Percentiles rank a stretch among this genome's conserved stretches.
These are phyloP conservation scores for Suhomyces canberraensis DNA, from an alignment of 805 yeast species.

Conservation along the genomic window DNA sequence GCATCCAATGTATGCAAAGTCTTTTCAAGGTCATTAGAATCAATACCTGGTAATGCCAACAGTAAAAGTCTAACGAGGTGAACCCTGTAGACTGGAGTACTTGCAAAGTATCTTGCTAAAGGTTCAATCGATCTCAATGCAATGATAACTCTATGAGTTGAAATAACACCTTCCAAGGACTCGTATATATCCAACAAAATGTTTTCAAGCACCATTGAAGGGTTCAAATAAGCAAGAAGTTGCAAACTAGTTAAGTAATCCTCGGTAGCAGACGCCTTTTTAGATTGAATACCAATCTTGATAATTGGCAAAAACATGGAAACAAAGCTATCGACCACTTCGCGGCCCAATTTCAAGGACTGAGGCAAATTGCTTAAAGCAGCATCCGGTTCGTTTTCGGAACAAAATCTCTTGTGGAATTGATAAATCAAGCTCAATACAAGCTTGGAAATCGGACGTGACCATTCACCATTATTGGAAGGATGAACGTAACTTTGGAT, in stretches of 20 bases:
- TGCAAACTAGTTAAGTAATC: conserved; percentile 58
- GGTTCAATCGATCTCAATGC: conserved; percentile 68
- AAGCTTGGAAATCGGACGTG: conserved; percentile 62
- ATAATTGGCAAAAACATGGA: conserved; percentile 53
- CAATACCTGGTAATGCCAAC: conserved; percentile 75
- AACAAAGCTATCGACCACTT: conserved; percentile 42
- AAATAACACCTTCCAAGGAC: conserved; percentile 62
- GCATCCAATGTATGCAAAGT: conserved; percentile 66
- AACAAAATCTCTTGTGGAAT: conserved; percentile 55
- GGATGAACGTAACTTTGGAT: conserved; percentile 86
- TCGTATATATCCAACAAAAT: conserved; percentile 73
- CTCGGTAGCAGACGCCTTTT: conserved; percentile 52
- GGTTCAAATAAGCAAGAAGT: conserved; percentile 60
- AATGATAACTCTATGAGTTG: conserved; percentile 75
- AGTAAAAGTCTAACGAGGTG: conserved; percentile 75
- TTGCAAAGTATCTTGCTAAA: conserved; percentile 63
- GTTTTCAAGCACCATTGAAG: conserved; percentile 50
- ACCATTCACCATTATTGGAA: conserved; percentile 90
- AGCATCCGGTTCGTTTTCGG: conserved; percentile 43
- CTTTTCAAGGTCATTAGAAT: conserved; percentile 78
- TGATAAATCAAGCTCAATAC: conserved; percentile 57
- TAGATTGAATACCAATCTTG: conserved; percentile 75
- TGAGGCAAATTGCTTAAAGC: conserved; percentile 22
- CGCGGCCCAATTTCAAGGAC: conserved; percentile 33
- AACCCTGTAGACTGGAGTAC: conserved; percentile 60